phyloP scores from a whole-genome alignment of 768 basidiomycete genomes.

The Termitomyces heimii region DNA sequence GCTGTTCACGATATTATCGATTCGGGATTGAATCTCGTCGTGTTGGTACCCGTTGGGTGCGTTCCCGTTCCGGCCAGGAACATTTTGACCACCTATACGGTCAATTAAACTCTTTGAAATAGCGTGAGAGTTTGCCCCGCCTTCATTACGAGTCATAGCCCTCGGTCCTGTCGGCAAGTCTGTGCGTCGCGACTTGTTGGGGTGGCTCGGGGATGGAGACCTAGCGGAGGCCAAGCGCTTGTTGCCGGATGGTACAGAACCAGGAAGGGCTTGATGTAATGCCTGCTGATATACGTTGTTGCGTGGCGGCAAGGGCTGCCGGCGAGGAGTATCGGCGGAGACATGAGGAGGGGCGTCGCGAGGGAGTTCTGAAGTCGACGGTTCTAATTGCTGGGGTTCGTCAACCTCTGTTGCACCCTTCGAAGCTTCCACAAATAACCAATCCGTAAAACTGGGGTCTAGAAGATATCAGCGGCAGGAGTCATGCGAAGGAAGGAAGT shows the following conservation, averaged over 20 bases:
- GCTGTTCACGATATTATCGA: conserved; percentile 67
- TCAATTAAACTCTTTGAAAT: conserved; percentile 70
- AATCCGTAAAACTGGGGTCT: conserved; percentile 84
- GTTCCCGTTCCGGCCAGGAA: conserved; percentile 25
- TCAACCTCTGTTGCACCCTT: conserved; percentile 59
- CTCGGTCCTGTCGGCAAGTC: conserved; percentile 84
- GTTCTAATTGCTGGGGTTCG: conserved; percentile 28
- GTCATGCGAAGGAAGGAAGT: conserved; percentile 3
- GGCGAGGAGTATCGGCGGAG: conserved; percentile 35
- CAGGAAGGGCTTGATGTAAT: conserved; percentile 55
- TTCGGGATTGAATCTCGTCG: conserved; percentile 75
- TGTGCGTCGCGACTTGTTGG: conserved; percentile 66
- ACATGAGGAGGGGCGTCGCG: conserved; percentile 25
- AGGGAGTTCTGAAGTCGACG: conserved; percentile 28
- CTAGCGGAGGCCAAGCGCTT: conserved; percentile 64
- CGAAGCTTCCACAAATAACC: conserved; percentile 79
- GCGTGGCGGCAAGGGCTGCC: conserved; percentile 43
- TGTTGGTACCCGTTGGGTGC: conserved; percentile 33
- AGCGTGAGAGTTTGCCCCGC: conserved; percentile 15
- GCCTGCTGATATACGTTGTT: conserved; percentile 69
- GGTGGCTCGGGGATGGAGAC: conserved; percentile 59
- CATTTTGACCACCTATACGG: conserved; percentile 61
- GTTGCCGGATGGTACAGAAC: conserved; percentile 42
- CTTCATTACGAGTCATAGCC: conserved; percentile 59
- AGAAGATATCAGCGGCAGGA: conserved; percentile 13